Conservation (phyloP, 1,139 yeast genomes). For the Lodderomyces pseudojiufengensis region DNA sequence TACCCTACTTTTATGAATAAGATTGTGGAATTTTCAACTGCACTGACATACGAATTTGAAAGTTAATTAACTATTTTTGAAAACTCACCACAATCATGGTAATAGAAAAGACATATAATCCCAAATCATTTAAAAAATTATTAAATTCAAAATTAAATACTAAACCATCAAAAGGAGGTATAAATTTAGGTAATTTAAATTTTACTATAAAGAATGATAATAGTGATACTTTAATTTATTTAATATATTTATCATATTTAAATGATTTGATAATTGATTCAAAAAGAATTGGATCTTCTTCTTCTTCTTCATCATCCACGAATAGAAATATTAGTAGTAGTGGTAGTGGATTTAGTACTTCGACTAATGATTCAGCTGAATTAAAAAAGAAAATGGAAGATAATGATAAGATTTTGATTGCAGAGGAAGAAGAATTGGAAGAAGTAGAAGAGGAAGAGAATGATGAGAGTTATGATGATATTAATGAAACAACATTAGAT, state of each 20-base stretch:
- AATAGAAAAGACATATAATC: constrained; percentile 19
- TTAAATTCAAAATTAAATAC: constrained; percentile 12
- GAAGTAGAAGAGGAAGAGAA: background rate
- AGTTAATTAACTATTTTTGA: no score
- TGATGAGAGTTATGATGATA: constrained; percentile 8
- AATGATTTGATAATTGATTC: constrained; percentile 27
- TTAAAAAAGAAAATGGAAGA: no score
- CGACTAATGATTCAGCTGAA: no score
- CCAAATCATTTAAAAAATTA: constrained; percentile 17
- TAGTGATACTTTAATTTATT: constrained; percentile 42
- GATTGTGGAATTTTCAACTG: no score
- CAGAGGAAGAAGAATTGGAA: no score
- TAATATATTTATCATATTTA: constrained; percentile 47
- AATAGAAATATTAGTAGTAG: no score
- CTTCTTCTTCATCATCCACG: no score
- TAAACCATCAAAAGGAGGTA: background rate
- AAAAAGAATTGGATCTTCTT: constrained; percentile 2
- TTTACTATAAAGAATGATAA: constrained; percentile 24
- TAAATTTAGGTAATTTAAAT: background rate
- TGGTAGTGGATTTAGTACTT: no score
- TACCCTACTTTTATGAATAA: no score
- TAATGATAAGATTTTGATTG: no score
- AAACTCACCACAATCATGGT: constrained; percentile 1
- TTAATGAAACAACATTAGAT: constrained; percentile 15
- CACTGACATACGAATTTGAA: background rate